Percentiles rank a stretch among this genome's conserved stretches.
These are phyloP conservation scores for Ustilago shanxiensis DNA, from an alignment of 1,284 basidiomycete species.

Conservation along the genomic window DNA sequence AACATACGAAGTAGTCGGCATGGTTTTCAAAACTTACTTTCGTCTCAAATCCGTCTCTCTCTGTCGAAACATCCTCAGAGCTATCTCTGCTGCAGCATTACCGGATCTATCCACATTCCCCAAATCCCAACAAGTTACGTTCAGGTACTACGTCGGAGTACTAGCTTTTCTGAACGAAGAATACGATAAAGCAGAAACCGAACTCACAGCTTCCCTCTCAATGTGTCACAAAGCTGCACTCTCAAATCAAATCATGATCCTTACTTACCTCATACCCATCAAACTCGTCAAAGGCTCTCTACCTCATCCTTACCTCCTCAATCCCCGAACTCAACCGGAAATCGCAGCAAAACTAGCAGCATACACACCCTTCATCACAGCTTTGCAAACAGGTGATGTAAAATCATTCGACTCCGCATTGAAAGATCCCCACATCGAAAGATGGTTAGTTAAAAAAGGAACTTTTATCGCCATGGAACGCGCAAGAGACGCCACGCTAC, in stretches of 20 bases:
- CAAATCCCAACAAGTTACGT: slow-evolving; percentile 83
- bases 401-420: slow-evolving; percentile 81
- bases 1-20: slow-evolving; percentile 90
- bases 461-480: slow-evolving; percentile 88
- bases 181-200: slow-evolving; percentile 80
- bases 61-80: slow-evolving; percentile 90
- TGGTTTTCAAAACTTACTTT: slow-evolving; percentile 95
- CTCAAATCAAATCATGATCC: slow-evolving; percentile 85
- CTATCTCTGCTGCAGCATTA: slow-evolving; percentile 87
- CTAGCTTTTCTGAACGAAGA: slow-evolving; percentile 92
- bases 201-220: slow-evolving; percentile 84
- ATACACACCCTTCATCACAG: slow-evolving; percentile 83
- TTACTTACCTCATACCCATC: slow-evolving; percentile 89
- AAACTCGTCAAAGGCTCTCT: slow-evolving; percentile 87
- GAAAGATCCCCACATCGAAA: slow-evolving; percentile 74
- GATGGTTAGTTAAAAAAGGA: slow-evolving; percentile 82
- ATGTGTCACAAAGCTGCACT: slow-evolving; percentile 79
- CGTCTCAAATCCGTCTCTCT: slow-evolving; percentile 90
- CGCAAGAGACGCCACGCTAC: slow-evolving; percentile 85
- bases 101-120: slow-evolving; percentile 83
- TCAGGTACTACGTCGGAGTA: slow-evolving; percentile 90
- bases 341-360: slow-evolving; percentile 81
- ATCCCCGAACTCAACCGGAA: slow-evolving; percentile 38
- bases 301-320: slow-evolving; percentile 78
- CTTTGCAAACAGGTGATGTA: slow-evolving; percentile 83